Evolutionary conservation across 116 monocot species (phyloP).

Genomic region (Iris pallida): DNA sequence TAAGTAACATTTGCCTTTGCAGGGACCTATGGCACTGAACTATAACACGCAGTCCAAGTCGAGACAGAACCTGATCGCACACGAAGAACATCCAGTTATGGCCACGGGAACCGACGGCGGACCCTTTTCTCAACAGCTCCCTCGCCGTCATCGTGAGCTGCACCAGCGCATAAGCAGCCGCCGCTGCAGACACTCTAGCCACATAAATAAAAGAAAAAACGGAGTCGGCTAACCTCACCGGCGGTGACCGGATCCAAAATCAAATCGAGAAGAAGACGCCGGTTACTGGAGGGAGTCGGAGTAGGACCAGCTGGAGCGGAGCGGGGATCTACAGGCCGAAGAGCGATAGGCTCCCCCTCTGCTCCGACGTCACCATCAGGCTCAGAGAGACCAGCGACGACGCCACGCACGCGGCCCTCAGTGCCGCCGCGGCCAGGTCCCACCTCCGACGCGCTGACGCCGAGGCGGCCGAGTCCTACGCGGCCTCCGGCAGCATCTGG

Average conservation of each 20-base stretch:
- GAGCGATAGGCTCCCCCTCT: background rate
- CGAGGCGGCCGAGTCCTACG: background rate
- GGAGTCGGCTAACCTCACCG: background rate
- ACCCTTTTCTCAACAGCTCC: background rate
- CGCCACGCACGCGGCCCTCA: background rate
- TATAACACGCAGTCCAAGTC: too few relatives aligned
- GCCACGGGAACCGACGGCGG: background rate
- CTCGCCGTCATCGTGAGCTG: background rate
- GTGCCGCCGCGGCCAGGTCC: background rate
- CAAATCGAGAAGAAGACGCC: background rate
- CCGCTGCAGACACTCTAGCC: background rate
- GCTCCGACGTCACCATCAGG: slow-evolving; percentile 4
- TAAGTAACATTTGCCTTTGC: too few relatives aligned
- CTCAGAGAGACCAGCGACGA: background rate
- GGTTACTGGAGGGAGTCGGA: background rate
- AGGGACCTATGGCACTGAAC: too few relatives aligned
- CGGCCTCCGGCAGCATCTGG: background rate
- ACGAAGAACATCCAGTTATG: slow-evolving; percentile 1
- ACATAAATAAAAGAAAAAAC: background rate
- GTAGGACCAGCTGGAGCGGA: slow-evolving; percentile 5
- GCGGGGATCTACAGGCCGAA: slow-evolving; percentile 7
- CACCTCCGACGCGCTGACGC: background rate
- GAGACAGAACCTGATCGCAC: background rate
- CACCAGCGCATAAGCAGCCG: background rate
- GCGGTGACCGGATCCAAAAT: background rate